Conservation (phyloP, 192 early-diverging fungal species). For the Rhizoclosmatium globosum region DNA sequence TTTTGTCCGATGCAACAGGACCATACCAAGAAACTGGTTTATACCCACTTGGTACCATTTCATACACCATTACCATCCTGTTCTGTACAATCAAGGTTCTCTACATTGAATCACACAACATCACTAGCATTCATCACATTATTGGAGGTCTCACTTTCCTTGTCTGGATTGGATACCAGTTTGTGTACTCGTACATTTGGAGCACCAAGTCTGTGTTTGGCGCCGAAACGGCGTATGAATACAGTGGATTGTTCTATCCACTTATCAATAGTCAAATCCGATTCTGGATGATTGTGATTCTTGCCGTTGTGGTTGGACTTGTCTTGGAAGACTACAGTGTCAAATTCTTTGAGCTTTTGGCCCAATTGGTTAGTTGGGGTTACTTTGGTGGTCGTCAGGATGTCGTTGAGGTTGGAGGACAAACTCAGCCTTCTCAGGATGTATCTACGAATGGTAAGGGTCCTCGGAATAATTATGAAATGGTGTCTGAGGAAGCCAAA, state of each 20-base stretch:
- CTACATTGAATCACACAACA: slow-evolving; percentile 39
- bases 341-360: slow-evolving; percentile 32
- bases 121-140: slow-evolving; percentile 25
- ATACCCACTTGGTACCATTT: slow-evolving; percentile 37
- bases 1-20: slow-evolving; percentile 33
- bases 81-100: slow-evolving; percentile 39
- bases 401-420: slow-evolving; percentile 3
- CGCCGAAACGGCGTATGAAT: slow-evolving; percentile 40
- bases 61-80: slow-evolving; percentile 38
- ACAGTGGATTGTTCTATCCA: slow-evolving; percentile 19
- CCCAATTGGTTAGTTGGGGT: slow-evolving; percentile 15
- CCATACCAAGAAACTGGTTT: slow-evolving; percentile 30
- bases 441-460: not conserved
- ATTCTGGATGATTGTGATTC: slow-evolving; percentile 26
- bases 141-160: slow-evolving; percentile 18
- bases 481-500: slow-evolving; percentile 28
- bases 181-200: slow-evolving; percentile 37
- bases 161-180: slow-evolving; percentile 37
- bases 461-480: slow-evolving; percentile 28
- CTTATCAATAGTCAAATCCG: slow-evolving; percentile 20
- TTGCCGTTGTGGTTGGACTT: slow-evolving; percentile 29
- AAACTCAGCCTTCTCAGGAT: not conserved
- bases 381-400: not conserved
- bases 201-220: slow-evolving; percentile 25
- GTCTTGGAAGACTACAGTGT: slow-evolving; percentile 27